phyloP scores from a whole-genome alignment of 2,329 filamentous ascomycete genomes.

The Aspergillus uvarum region DNA sequence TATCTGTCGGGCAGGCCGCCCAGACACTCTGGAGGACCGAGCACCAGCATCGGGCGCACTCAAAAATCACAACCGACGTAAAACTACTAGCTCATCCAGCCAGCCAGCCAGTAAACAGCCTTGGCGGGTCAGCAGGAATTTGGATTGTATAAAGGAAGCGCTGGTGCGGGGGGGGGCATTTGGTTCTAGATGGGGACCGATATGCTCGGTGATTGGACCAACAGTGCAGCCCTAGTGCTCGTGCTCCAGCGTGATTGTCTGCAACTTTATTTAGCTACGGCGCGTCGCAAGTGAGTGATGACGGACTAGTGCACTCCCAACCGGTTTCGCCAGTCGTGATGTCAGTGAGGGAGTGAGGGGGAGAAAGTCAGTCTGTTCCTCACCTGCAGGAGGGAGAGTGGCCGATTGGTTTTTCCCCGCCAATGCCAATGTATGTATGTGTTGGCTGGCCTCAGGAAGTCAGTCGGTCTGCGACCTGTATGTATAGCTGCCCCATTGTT shows the following conservation, averaged over 20 bases:
- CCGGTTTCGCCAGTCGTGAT: conserved; percentile 11
- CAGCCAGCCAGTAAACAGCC: conserved; percentile 1
- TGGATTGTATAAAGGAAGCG: not conserved
- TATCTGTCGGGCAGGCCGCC: conserved; percentile 8
- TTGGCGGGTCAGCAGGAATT: conserved; percentile 7
- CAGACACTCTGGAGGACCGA: conserved; percentile 5
- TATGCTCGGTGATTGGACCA: conserved; percentile 17
- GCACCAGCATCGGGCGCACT: conserved; percentile 10
- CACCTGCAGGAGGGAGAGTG: conserved; percentile 1
- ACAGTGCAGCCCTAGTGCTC: conserved; percentile 13
- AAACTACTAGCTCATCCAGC: not conserved
- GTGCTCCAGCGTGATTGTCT: conserved; percentile 13
- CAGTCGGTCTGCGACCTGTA: not conserved
- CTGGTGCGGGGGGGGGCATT: conserved; percentile 18
- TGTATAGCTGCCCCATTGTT: not conserved
- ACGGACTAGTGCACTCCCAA: conserved; percentile 1
- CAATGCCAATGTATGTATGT: conserved; percentile 8
- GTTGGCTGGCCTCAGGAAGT: conserved; percentile 1
- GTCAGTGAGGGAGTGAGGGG: conserved; percentile 16
- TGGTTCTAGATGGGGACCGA: not conserved
- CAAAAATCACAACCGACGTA: not conserved
- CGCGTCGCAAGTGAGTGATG: not conserved
- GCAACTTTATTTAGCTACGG: conserved; percentile 21
- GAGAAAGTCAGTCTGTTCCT: not conserved
- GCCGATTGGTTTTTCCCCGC: not conserved